These are phyloP conservation scores for Ochromonas danica DNA, from an alignment of 108 stramenopile species.

Conservation along the genomic window DNA sequence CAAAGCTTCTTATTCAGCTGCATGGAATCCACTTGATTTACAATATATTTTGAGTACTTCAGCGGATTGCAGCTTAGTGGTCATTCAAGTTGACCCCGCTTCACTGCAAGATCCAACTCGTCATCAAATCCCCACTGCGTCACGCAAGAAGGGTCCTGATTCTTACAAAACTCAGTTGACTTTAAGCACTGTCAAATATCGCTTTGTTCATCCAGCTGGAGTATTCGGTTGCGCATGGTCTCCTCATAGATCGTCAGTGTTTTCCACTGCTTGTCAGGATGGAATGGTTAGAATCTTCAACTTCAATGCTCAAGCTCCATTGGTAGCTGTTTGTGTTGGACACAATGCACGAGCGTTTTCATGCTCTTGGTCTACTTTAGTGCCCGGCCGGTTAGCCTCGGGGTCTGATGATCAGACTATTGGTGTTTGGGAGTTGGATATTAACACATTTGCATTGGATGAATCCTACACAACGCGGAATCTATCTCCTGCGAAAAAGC, in stretches of 20 bases:
- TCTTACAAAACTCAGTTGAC: background rate
- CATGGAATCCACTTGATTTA: background rate
- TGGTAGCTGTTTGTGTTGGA: background rate
- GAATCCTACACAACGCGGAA: background rate
- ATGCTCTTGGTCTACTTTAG: constrained; percentile 4
- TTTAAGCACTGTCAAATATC: background rate
- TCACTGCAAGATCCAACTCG: background rate
- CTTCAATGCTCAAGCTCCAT: background rate
- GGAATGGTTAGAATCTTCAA: constrained; percentile 28
- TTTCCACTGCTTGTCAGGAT: constrained; percentile 31
- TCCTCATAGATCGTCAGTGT: background rate
- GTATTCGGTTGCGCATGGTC: constrained; percentile 29
- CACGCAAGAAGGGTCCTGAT: background rate
- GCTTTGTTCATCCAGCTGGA: background rate
- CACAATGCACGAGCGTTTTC: constrained; percentile 25
- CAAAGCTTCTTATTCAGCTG: background rate
- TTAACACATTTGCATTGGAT: background rate
- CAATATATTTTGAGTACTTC: background rate
- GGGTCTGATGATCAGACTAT: constrained; percentile 28
- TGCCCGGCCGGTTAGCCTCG: constrained; percentile 1
- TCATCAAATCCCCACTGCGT: background rate
- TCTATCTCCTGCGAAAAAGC: background rate
- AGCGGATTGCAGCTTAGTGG: background rate
- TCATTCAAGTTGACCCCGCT: background rate
- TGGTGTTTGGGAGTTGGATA: background rate